Percentiles rank a stretch among this genome's conserved stretches.
Evolutionary conservation across 306 rosid genomes (phyloP).

Genomic region (Medicago ruthenica): DNA sequence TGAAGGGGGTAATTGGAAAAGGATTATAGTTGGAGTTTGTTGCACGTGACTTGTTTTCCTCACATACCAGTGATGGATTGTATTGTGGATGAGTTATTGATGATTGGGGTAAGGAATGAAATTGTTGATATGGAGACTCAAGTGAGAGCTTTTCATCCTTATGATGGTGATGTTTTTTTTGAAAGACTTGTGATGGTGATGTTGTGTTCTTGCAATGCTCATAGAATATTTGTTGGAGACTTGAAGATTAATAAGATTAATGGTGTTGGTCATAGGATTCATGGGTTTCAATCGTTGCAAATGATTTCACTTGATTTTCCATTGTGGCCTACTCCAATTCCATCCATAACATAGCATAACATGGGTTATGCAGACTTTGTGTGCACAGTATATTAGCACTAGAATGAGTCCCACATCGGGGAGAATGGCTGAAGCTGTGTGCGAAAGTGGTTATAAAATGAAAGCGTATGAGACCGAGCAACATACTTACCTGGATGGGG

Average conservation of each 20-base stretch:
- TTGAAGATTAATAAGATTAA: slow-evolving; percentile 16
- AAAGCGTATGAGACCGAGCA: background rate
- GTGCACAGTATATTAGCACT: too few species aligned
- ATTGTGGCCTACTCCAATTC: slow-evolving; percentile 35
- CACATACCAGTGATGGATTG: background rate
- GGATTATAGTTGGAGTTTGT: slow-evolving; percentile 17
- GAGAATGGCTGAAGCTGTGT: background rate
- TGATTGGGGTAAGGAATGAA: background rate
- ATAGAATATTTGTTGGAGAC: slow-evolving; percentile 10
- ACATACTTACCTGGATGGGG: slow-evolving; percentile 53
- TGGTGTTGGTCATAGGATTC: slow-evolving; percentile 27
- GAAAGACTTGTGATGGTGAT: slow-evolving; percentile 17
- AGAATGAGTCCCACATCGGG: background rate
- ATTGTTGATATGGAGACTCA: slow-evolving; percentile 5
- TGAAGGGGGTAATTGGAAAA: slow-evolving; percentile 15
- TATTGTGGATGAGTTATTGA: background rate
- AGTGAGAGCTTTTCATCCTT: slow-evolving; percentile 38
- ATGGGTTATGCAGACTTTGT: too few species aligned
- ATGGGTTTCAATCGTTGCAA: slow-evolving; percentile 26
- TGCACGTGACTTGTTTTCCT: slow-evolving; percentile 11
- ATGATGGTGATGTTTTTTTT: too few species aligned
- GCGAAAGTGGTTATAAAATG: background rate
- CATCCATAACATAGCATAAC: background rate
- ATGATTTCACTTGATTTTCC: slow-evolving; percentile 20
- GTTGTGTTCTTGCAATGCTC: slow-evolving; percentile 37